Percentiles rank a stretch among this genome's conserved stretches.
phyloP scores from a whole-genome alignment of 2,329 filamentous ascomycete species.

The Simplicillium aogashimaense region DNA sequence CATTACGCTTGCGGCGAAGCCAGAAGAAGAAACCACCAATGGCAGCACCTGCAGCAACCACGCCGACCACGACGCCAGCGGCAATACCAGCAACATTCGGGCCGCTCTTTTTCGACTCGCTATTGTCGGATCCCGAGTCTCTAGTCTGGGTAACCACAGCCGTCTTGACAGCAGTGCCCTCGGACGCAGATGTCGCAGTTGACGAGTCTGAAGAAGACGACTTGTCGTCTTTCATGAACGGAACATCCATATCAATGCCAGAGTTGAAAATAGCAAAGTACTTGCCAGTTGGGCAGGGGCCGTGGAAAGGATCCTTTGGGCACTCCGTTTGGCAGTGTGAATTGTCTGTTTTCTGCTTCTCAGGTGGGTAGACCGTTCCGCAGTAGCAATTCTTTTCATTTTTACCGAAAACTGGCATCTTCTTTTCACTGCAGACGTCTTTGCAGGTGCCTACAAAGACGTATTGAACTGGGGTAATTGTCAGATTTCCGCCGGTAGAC shows the following conservation, averaged over 20 bases:
- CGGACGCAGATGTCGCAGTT: conserved; percentile 15
- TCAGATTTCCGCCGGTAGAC: conserved; percentile 29
- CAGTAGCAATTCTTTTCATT: conserved; percentile 61
- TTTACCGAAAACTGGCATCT: conserved; percentile 51
- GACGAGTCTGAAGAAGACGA: conserved; percentile 14
- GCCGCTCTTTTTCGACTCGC: conserved; percentile 13
- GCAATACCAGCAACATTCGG: conserved; percentile 78
- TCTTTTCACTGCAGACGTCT: conserved; percentile 27
- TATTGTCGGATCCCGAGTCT: not conserved
- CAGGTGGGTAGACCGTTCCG: conserved; percentile 56
- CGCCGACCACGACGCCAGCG: conserved; percentile 77
- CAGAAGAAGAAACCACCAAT: conserved; percentile 63
- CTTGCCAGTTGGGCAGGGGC: no score
- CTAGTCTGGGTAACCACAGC: conserved; percentile 14
- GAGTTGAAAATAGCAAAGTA: conserved; percentile 11
- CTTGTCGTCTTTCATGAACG: conserved; percentile 16
- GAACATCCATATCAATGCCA: conserved; percentile 31
- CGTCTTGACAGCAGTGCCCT: conserved; percentile 9
- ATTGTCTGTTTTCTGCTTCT: no score
- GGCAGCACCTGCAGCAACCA: conserved; percentile 58
- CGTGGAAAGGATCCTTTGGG: no score
- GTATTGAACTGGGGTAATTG: conserved; percentile 10
- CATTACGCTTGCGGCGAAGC: conserved; percentile 65
- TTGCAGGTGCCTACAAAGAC: conserved; percentile 32
- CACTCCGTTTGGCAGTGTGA: no score